Percentiles rank a stretch among this genome's conserved stretches.
These are phyloP conservation scores for Aspergillus thermomutatus DNA, from an alignment of 2,329 filamentous ascomycete species.

Conservation along the genomic window DNA sequence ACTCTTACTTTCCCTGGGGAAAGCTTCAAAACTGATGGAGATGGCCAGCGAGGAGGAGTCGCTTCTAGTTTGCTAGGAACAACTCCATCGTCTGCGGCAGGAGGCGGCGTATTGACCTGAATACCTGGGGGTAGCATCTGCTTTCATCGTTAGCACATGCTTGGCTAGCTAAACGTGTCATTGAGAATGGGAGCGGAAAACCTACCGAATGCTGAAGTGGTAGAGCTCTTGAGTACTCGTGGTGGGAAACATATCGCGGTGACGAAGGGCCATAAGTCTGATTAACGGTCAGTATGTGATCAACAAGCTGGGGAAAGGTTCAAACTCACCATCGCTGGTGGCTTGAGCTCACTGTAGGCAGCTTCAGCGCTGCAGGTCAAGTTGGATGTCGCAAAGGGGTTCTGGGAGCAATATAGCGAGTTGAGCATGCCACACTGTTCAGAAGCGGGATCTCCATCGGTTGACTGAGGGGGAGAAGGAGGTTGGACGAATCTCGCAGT, in stretches of 20 bases:
- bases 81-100: constrained; percentile 18
- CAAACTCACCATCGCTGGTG: constrained; percentile 20
- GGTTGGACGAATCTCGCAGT: constrained; percentile 17
- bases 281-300: background rate
- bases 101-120: constrained; percentile 24
- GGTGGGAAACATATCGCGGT: constrained; percentile 9
- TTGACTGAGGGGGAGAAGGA: constrained; percentile 30
- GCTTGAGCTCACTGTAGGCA: constrained; percentile 7
- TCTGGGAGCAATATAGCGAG: constrained; percentile 8
- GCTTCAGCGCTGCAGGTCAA: constrained; percentile 5
- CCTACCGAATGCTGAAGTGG: constrained; percentile 24
- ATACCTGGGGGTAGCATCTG: constrained; percentile 17
- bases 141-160: background rate
- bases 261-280: constrained; percentile 18
- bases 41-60: constrained; percentile 15
- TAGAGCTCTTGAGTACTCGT: constrained; percentile 14
- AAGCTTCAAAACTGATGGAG: constrained; percentile 13
- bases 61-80: constrained; percentile 9
- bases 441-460: constrained; percentile 18
- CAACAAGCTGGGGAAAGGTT: background rate
- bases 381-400: constrained; percentile 4
- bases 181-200: background rate
- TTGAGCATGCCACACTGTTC: constrained; percentile 15
- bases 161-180: background rate
- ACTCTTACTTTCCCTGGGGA: constrained; percentile 10